A percentile compares a stretch with the other conserved stretches of the same genome.
phyloP scores from a whole-genome alignment of 169 alveolate genomes.

The Plasmodium relictum region DNA sequence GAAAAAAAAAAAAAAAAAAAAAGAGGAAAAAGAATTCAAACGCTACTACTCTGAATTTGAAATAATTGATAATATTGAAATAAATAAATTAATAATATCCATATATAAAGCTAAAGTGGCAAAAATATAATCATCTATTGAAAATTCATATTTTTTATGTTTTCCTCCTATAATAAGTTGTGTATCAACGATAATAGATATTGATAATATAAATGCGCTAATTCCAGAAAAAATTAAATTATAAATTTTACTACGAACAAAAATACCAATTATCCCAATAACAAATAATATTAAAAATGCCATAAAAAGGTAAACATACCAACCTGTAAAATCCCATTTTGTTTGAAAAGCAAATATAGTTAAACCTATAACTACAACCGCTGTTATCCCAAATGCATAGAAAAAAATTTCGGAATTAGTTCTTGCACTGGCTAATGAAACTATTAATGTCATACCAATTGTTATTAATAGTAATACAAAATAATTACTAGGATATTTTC shows the following conservation, averaged over 20 bases:
- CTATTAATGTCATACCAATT: constrained; percentile 61
- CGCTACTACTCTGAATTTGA: constrained; percentile 33
- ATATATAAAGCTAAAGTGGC: constrained; percentile 93
- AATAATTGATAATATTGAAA: constrained; percentile 83
- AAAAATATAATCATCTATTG: constrained; percentile 94
- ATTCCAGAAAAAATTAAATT: constrained; percentile 80
- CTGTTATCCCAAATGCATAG: constrained; percentile 86
- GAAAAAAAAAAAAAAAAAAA: constrained; percentile 20
- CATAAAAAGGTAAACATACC: constrained; percentile 79
- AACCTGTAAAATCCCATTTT: constrained; percentile 88
- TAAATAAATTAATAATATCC: constrained; percentile 91
- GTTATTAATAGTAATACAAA: constrained; percentile 66
- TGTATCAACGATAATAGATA: constrained; percentile 91
- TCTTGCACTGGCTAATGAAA: constrained; percentile 51
- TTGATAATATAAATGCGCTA: constrained; percentile 88
- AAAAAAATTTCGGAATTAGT: constrained; percentile 78
- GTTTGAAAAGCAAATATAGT: constrained; percentile 87
- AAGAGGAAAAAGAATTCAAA: constrained; percentile 8
- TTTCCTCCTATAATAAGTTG: constrained; percentile 94
- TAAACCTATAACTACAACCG: constrained; percentile 82
- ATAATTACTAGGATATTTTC: constrained; percentile 79
- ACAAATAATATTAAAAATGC: constrained; percentile 74
- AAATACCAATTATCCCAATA: constrained; percentile 76
- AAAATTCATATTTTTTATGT: constrained; percentile 88
- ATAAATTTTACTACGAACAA: constrained; percentile 49